Evolutionary conservation across 2,329 filamentous ascomycete genomes (phyloP).

Genomic region (Fusarium albosuccineum): DNA sequence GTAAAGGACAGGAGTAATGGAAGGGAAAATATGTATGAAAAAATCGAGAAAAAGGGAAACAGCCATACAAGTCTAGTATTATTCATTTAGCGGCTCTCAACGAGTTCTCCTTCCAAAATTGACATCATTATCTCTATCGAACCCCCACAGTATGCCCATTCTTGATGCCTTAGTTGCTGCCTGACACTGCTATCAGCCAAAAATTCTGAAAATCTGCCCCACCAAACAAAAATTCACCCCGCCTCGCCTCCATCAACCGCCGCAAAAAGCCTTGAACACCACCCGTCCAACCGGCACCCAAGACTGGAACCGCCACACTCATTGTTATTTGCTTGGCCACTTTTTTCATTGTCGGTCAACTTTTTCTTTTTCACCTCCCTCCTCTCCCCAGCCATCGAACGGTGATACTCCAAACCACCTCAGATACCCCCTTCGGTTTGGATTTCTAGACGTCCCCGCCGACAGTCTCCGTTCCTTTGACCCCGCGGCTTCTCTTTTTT

Average conservation of each 20-base stretch:
- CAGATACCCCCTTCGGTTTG: constrained; percentile 42
- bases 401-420: constrained; percentile 39
- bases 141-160: constrained; percentile 4
- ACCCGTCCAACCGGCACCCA: constrained; percentile 33
- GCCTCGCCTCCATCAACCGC: constrained; percentile 52
- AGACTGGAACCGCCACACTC: constrained; percentile 47
- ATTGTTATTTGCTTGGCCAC: constrained; percentile 42
- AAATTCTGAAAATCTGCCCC: constrained; percentile 55
- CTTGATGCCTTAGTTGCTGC: constrained; percentile 54
- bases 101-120: background rate
- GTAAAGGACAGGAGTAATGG: background rate
- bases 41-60: background rate
- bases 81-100: background rate
- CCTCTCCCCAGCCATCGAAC: constrained; percentile 38
- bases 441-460: constrained; percentile 41
- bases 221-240: constrained; percentile 58
- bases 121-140: background rate
- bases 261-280: constrained; percentile 38
- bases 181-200: constrained; percentile 50
- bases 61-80: background rate
- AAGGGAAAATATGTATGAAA: background rate
- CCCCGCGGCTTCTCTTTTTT: constrained; percentile 42
- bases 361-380: constrained; percentile 34
- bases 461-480: constrained; percentile 45
- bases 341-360: constrained; percentile 42